These are phyloP conservation scores for Paramecium bursaria DNA, from an alignment of 73 alveolate species.

Conservation along the genomic window DNA sequence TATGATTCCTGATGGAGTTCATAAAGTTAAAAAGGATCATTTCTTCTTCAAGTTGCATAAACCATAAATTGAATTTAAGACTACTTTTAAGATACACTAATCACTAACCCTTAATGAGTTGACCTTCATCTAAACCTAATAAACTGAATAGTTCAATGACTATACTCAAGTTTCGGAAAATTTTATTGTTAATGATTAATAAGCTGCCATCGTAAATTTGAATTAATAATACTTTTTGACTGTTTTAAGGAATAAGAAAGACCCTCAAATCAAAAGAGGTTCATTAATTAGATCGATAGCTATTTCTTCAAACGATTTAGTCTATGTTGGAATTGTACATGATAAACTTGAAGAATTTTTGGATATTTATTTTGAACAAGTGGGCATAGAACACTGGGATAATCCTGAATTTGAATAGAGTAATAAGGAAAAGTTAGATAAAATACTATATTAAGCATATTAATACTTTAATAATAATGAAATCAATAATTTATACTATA, in stretches of 20 bases:
- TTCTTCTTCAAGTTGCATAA: slow-evolving; percentile 17
- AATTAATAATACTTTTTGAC: slow-evolving; percentile 8
- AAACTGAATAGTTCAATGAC: no score
- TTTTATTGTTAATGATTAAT: no score
- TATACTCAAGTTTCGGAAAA: no score
- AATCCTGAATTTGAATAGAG: not conserved
- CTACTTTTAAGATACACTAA: no score
- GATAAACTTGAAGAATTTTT: not conserved
- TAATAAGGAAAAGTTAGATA: not conserved
- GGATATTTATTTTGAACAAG: not conserved
- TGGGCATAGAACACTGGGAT: slow-evolving; percentile 54
- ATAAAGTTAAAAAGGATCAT: slow-evolving; percentile 22
- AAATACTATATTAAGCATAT: not conserved
- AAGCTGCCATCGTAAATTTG: slow-evolving; percentile 1
- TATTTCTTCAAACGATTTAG: not conserved
- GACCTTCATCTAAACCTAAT: no score
- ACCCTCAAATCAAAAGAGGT: slow-evolving; percentile 27
- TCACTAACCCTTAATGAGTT: no score
- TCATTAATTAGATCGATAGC: slow-evolving; percentile 46
- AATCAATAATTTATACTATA: not conserved
- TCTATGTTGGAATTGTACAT: slow-evolving; percentile 14
- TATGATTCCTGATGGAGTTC: slow-evolving; percentile 61
- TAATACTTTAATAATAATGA: no score
- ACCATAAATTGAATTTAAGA: not conserved
- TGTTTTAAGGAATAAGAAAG: slow-evolving; percentile 18